Evolutionary conservation across 2,329 filamentous ascomycete species (phyloP), one percentile per base, ranked within the genome.

Genomic region (Chaetothyriales sp.): DNA sequence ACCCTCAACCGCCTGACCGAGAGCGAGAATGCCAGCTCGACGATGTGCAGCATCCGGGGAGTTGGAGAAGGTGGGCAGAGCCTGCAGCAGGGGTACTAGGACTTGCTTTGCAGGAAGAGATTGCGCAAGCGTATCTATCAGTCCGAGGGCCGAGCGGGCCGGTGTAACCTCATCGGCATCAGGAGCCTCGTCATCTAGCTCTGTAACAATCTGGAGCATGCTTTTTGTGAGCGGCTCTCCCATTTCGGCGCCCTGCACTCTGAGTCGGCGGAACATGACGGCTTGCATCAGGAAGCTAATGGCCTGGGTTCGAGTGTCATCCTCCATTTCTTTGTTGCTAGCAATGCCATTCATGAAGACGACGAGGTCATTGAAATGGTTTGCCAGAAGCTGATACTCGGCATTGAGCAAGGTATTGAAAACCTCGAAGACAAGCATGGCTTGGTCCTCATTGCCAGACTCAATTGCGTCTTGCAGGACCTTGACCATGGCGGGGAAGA

Each of bases 351-450:
- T 83, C 86, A 96, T 96, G 74, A 96, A 95, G 60, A 84, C 79
- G 54, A 95, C 76, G 7, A 98, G 77, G 62, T 95, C 87, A 65
- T 83, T 86, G 63, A 98, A 86, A 71, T 95, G 89, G 50, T 79
- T 75, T 58, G 83, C 84, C 49, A 96, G 73, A 48, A 96, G 78
- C 46, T 86, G 79, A 26, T 86, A 84, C 65, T 95, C 90, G 66
- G 87, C 95, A 57, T 84, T 85, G 49, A 98, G 78, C 62, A 95
- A 82, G 48, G 86, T 92, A 73, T 96, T 92, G 78, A 96, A 95
- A 59, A 95, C 88, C 66, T 96, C 92, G 61, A 96, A 98, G 22
- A 87, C 80, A 64, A 90, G 82, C 74, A 90, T 86, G 60, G 85
- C 82, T 65, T 84, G 83, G 64, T 95, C 89, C 61, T 95, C 89